Conservation (phyloP, 495 filamentous ascomycete species). For the Thermothielavioides terrestris region DNA sequence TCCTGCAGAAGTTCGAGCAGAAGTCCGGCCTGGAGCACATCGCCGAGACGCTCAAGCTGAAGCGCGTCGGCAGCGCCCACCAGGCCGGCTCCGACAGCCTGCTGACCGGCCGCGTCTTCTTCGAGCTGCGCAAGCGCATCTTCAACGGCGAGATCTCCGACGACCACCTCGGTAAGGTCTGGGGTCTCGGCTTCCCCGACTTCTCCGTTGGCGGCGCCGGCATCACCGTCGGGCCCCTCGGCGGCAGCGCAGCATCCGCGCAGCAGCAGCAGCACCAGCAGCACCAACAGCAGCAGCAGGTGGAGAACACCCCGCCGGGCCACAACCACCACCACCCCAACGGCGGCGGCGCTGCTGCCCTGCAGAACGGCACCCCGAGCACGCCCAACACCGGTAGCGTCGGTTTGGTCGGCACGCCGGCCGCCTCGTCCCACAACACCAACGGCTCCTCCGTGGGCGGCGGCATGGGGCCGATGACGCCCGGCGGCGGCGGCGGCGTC, state of each 20-base stretch:
- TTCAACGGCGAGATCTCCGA: slow-evolving; percentile 72
- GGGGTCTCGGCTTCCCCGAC: slow-evolving; percentile 58
- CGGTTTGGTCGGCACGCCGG: slow-evolving; percentile 50
- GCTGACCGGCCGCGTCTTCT: slow-evolving; percentile 88
- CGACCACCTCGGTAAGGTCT: slow-evolving; percentile 76
- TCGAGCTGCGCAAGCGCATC: slow-evolving; percentile 73
- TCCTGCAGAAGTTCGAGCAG: slow-evolving; percentile 68
- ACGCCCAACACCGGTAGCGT: slow-evolving; percentile 56
- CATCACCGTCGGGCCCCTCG: slow-evolving; percentile 37
- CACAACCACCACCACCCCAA: slow-evolving; percentile 19
- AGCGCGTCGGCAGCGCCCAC: slow-evolving; percentile 76
- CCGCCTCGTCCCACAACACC: slow-evolving; percentile 47
- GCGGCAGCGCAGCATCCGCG: no score
- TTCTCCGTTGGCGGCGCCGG: slow-evolving; percentile 40
- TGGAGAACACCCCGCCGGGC: slow-evolving; percentile 32
- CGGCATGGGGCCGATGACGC: slow-evolving; percentile 57
- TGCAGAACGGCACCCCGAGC: slow-evolving; percentile 52
- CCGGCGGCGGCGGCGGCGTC: slow-evolving; percentile 58
- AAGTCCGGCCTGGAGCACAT: slow-evolving; percentile 89
- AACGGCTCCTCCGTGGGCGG: slow-evolving; percentile 26
- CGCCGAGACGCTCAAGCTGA: slow-evolving; percentile 83
- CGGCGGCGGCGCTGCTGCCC: slow-evolving; percentile 37
- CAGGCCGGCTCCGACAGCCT: slow-evolving; percentile 87
- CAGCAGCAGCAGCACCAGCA: slow-evolving; percentile 9
- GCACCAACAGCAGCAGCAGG: slow-evolving; percentile 5